phyloP scores from a whole-genome alignment of 441 rosid genomes.

The Populus hybrid region DNA sequence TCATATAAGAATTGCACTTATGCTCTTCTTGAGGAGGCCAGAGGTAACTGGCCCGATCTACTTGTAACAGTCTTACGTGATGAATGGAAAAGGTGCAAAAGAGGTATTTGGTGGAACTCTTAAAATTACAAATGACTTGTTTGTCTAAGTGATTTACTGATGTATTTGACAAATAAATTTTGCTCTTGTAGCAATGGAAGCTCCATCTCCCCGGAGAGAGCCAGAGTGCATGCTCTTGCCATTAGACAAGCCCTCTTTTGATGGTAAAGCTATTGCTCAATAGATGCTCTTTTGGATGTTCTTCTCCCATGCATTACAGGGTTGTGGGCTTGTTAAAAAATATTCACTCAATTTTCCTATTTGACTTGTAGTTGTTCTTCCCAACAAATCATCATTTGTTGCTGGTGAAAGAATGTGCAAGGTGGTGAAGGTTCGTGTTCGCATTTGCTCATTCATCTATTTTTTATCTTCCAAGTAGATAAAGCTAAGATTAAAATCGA shows the following conservation, averaged over 20 bases:
- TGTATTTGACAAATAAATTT: slow-evolving; percentile 19
- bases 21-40: slow-evolving; percentile 54
- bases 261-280: slow-evolving; percentile 44
- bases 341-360: slow-evolving; percentile 14
- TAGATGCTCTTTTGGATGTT: background rate
- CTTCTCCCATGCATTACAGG: background rate
- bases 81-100: slow-evolving; percentile 97
- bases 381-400: slow-evolving; percentile 60
- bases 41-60: slow-evolving; percentile 83
- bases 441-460: background rate
- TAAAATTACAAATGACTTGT: slow-evolving; percentile 2
- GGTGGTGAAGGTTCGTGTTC: slow-evolving; percentile 78
- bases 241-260: slow-evolving; percentile 41
- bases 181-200: slow-evolving; percentile 67
- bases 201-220: slow-evolving; percentile 78
- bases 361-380: slow-evolving; percentile 44
- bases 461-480: background rate
- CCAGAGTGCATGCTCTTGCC: slow-evolving; percentile 76
- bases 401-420: slow-evolving; percentile 84
- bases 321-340: slow-evolving; percentile 6
- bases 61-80: slow-evolving; percentile 61
- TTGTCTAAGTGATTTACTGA: slow-evolving; percentile 16
- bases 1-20: slow-evolving; percentile 56
- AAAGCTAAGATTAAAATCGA: background rate
- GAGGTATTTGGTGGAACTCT: slow-evolving; percentile 46